Conservation (phyloP, 2,329 filamentous ascomycete genomes). For the Cladosporium oxysporum region DNA sequence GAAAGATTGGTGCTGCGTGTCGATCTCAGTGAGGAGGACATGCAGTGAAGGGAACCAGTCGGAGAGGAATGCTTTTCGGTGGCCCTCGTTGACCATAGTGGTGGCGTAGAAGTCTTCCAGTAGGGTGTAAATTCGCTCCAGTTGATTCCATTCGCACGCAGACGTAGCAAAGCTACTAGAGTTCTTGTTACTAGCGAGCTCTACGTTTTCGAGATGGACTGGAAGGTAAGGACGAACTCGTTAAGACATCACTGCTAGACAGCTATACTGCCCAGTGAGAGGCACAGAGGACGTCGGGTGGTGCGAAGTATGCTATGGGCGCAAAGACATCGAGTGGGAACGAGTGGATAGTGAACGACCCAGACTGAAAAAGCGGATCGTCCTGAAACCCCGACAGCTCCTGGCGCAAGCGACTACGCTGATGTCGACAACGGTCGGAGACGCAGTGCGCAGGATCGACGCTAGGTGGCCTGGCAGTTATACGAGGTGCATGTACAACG, state of each 20-base stretch:
- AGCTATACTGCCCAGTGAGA: not conserved
- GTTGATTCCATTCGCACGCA: no score
- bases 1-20: no score
- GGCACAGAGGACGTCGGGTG: no score
- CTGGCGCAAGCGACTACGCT: not conserved
- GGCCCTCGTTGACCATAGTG: no score
- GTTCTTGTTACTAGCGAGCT: not conserved
- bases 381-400: not conserved
- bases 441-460: slow-evolving; percentile 4
- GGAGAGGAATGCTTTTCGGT: no score
- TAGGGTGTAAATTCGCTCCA: no score
- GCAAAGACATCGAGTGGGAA: not conserved
- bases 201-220: not conserved
- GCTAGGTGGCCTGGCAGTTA: not conserved
- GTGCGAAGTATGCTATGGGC: not conserved
- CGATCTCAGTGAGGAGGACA: no score
- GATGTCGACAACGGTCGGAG: not conserved
- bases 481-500: slow-evolving; percentile 4
- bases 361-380: not conserved
- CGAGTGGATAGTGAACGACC: not conserved
- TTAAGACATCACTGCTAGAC: not conserved
- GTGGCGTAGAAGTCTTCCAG: no score
- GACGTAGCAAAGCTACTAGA: slow-evolving; percentile 11
- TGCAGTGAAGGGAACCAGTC: no score
- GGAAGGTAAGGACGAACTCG: not conserved